Conservation (phyloP, 768 basidiomycete genomes). For the Pleurotus pulmonarius region DNA sequence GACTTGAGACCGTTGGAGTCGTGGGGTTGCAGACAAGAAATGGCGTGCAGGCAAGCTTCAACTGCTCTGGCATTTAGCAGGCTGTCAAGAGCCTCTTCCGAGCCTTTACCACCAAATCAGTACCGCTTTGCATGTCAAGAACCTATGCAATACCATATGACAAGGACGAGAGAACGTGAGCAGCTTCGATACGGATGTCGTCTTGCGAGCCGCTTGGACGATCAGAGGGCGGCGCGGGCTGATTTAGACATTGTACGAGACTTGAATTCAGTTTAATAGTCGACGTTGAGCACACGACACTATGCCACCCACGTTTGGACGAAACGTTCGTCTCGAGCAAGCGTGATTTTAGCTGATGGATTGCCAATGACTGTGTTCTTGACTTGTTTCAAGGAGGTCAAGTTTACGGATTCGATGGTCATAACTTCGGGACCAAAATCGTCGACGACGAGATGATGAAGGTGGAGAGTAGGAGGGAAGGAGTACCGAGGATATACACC, state of each 20-base stretch:
- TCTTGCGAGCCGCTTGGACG: slow-evolving; percentile 37
- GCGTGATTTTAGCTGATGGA: slow-evolving; percentile 60
- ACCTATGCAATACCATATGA: slow-evolving; percentile 47
- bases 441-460: not conserved
- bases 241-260: slow-evolving; percentile 58
- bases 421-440: slow-evolving; percentile 3
- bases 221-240: slow-evolving; percentile 24
- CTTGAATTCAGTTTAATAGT: slow-evolving; percentile 27
- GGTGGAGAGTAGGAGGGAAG: not conserved
- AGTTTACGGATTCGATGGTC: slow-evolving; percentile 22
- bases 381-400: slow-evolving; percentile 42
- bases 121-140: not conserved
- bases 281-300: slow-evolving; percentile 3
- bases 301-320: slow-evolving; percentile 44
- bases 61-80: slow-evolving; percentile 57
- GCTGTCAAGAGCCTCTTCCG: slow-evolving; percentile 53
- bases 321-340: slow-evolving; percentile 54
- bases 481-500: not conserved
- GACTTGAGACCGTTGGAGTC: slow-evolving; percentile 39
- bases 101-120: slow-evolving; percentile 35
- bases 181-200: slow-evolving; percentile 65
- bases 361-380: slow-evolving; percentile 82
- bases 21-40: slow-evolving; percentile 42
- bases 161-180: slow-evolving; percentile 71
- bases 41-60: slow-evolving; percentile 57